Evolutionary conservation across 2,329 filamentous ascomycete genomes (phyloP), one percentile per base, ranked within the genome.

Genomic region (Neobulgaria alba): DNA sequence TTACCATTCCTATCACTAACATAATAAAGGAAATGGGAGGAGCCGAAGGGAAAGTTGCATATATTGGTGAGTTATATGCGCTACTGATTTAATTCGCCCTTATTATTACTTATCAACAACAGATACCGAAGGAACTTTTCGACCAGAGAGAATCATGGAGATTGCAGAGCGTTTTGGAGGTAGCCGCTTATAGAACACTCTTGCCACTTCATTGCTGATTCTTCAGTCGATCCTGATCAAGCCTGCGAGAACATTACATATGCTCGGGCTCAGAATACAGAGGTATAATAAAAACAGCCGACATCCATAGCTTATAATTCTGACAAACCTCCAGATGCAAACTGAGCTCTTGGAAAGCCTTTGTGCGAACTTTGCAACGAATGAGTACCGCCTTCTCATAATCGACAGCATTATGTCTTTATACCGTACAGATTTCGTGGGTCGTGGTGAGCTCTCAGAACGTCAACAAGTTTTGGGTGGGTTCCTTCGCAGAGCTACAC

Each of bases 341-440:
- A 66, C 77, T 48, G 79, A 83, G 47, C 59, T 80, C 14, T 65
- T 83, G 21, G 77, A 79, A 57, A 69, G 68, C 12, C 67, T 83
- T 9, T 68, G 74, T 30, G 70, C 71, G 45, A 72, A 73, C 45
- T 82, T 84, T 54, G 70, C 73, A 10, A 69, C 67, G 7, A 77
- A 78, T 31, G 72, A 80, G 50, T 84, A 78, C 53, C 72, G 78
- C 19, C 69, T 84, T 38, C 66, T 84, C 37, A 70, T 84, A 48
- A 73, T 84, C 53, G 79, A 84, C 61, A 82, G 77, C 53, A 79
- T 83, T 54, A 81, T 82, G 72, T 75, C 79, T 34, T 73, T 78
- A 41, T 84, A 81, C 53, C 73, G 79, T 23, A 77, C 79, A 33
- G 79, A 83, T 60, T 84, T 74, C 52, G 71, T 68, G 51, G 79